Evolutionary conservation across 2,329 filamentous ascomycete genomes (phyloP).

Genomic region (Bimuria novae-zelandiae): DNA sequence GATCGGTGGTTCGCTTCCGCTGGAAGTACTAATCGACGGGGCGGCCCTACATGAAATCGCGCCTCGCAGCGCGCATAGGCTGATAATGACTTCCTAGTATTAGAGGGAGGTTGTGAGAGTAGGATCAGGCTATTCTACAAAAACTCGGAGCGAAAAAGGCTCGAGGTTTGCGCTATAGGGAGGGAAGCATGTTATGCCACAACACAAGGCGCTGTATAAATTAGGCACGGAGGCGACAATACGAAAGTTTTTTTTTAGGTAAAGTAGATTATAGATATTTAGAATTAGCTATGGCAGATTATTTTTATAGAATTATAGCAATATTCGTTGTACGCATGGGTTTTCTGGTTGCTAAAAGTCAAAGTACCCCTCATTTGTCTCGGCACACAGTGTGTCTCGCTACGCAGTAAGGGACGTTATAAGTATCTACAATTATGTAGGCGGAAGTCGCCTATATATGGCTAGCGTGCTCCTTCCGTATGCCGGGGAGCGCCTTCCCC

Average conservation of each 20-base stretch:
- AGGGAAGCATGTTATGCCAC: conserved; percentile 6
- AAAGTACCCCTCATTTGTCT: conserved; percentile 7
- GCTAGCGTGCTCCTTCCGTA: too few species aligned
- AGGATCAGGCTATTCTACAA: too few species aligned
- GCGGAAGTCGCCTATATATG: too few species aligned
- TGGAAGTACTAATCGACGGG: too few species aligned
- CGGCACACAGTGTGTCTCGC: conserved; percentile 5
- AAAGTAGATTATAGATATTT: conserved; percentile 7
- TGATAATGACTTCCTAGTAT: too few species aligned
- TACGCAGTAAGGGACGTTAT: conserved; percentile 6
- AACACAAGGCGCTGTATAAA: conserved; percentile 7
- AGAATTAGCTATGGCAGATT: conserved; percentile 7
- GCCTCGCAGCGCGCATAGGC: too few species aligned
- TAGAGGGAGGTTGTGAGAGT: too few species aligned
- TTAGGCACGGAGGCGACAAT: conserved; percentile 6
- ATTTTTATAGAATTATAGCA: neutral
- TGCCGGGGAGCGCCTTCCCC: too few species aligned
- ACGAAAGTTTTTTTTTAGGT: conserved; percentile 9
- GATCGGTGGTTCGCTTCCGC: too few species aligned
- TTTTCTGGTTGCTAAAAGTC: conserved; percentile 6
- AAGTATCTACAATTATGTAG: too few species aligned
- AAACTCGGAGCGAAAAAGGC: too few species aligned
- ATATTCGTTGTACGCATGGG: neutral
- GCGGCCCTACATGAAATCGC: too few species aligned
- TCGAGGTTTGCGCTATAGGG: conserved; percentile 4